phyloP scores from a whole-genome alignment of 2,329 filamentous ascomycete genomes.

The Keithomyces neogunnii region DNA sequence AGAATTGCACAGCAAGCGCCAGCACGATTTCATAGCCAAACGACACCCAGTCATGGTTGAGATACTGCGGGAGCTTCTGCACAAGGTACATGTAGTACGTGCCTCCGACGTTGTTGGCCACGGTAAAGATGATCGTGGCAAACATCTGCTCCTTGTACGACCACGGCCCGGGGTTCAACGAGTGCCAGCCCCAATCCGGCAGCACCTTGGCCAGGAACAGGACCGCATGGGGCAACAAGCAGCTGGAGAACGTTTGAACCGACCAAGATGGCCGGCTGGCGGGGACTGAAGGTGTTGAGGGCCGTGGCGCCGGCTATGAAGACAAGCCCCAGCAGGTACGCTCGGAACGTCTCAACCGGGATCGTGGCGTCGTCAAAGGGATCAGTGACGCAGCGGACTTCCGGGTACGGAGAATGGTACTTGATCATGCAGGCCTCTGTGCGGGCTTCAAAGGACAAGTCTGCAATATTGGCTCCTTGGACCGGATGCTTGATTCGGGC shows the following conservation, averaged over 20 bases:
- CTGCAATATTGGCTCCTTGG: constrained; percentile 22
- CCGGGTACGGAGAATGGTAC: constrained; percentile 31
- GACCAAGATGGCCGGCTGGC: constrained; percentile 23
- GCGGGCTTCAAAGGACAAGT: constrained; percentile 29
- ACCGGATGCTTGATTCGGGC: constrained; percentile 27
- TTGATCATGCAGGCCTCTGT: constrained; percentile 25
- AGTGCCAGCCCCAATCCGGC: constrained; percentile 32
- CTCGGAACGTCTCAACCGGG: constrained; percentile 30
- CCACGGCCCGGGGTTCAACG: constrained; percentile 40
- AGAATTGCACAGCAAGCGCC: constrained; percentile 25
- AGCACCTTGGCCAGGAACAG: constrained; percentile 26
- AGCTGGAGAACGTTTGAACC: constrained; percentile 33
- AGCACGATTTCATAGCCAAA: constrained; percentile 26
- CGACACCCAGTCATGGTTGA: not conserved
- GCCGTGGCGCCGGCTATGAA: constrained; percentile 7
- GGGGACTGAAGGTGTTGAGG: constrained; percentile 17
- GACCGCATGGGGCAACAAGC: constrained; percentile 31
- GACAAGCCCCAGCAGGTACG: constrained; percentile 32
- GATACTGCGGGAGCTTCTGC: constrained; percentile 25
- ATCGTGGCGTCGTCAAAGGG: constrained; percentile 23
- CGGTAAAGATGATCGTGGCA: constrained; percentile 45
- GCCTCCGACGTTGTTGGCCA: constrained; percentile 31
- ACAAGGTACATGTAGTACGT: constrained; percentile 36
- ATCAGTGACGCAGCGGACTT: constrained; percentile 30
- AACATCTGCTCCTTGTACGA: constrained; percentile 46